Evolutionary conservation across 73 alveolate genomes (phyloP), one percentile per base, ranked within the genome.

Genomic region (Uronychia binucleata): DNA sequence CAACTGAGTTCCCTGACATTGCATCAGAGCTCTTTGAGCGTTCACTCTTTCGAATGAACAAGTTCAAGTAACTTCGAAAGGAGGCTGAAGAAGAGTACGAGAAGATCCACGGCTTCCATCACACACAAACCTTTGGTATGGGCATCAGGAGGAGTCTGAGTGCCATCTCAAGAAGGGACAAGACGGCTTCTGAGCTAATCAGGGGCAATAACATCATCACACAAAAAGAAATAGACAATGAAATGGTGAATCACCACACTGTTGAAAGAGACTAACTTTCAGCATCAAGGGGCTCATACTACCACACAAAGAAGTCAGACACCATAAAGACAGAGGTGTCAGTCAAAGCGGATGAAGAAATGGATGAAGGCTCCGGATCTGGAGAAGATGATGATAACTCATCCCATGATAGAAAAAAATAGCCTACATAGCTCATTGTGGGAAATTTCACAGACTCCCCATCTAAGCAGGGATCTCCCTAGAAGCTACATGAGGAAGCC

Each of bases 21-120:
- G 82, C 77, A 19, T 29, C 77, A 31, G 85, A 77, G 25, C 29
- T 89, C 0, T 89, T 83, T 84, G 77, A 79, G 35, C 77, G 77
- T n/a, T 92, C 95, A 0, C 30, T 58, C 74, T 83, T 76, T 19
- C 75, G 91, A 34, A 31, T 83, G 0, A 83, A 88, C 28, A 86
- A 74, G 58, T 26, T 26, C 78, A 67, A 67, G 5, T 67, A 67
- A 26, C 5, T 67, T 5, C 5, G 30, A 26, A 67, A 26, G 26
- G 78, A 67, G 30, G 78, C 78, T 67, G 78, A 67, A 67, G 32
- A 67, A 11, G 67, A 46, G 19, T 46, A 11, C 19, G 67, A 46
- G 67, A 46, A 5, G 67, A 11, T 46, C 19, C 67, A 46, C 19
- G 67, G 67, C 67, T 46, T 46, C 67, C 67, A 46, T 46, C n/a